Conservation (phyloP, 2,329 filamentous ascomycete genomes). For the Aspergillus awamori region DNA sequence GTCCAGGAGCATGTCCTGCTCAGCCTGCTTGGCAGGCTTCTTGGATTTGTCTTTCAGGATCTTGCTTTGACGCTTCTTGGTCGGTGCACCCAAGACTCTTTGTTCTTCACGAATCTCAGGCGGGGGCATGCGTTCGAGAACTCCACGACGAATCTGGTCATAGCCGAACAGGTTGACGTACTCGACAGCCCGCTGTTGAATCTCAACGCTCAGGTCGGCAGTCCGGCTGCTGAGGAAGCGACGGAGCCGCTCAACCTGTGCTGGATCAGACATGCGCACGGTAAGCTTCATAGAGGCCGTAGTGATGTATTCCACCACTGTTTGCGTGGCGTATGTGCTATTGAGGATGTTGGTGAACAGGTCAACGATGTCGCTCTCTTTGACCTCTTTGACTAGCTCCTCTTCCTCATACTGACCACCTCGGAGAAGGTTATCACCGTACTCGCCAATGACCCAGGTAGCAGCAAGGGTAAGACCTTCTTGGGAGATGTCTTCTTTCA, state of each 20-base stretch:
- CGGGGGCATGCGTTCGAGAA: constrained; percentile 96
- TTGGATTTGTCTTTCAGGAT: constrained; percentile 73
- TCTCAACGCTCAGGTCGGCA: constrained; percentile 88
- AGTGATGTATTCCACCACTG: constrained; percentile 92
- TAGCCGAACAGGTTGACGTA: constrained; percentile 93
- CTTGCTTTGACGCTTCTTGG: constrained; percentile 65
- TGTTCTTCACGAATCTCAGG: constrained; percentile 97
- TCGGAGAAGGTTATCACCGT: constrained; percentile 83
- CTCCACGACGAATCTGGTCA: constrained; percentile 82
- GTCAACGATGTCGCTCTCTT: constrained; percentile 87
- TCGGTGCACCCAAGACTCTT: constrained; percentile 80
- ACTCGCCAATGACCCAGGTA: constrained; percentile 97
- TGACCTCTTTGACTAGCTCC: constrained; percentile 79
- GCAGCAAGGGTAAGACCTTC: constrained; percentile 92
- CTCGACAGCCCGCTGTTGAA: constrained; percentile 94
- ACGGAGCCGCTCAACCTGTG: constrained; percentile 85
- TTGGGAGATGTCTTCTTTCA: constrained; percentile 97
- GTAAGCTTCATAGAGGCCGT: constrained; percentile 95
- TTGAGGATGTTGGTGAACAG: constrained; percentile 90
- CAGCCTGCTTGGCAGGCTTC: constrained; percentile 76
- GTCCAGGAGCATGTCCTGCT: constrained; percentile 88
- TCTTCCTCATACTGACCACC: constrained; percentile 94
- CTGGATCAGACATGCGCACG: constrained; percentile 76
- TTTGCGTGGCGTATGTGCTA: constrained; percentile 90
- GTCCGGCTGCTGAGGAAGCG: constrained; percentile 76